Conservation (phyloP, 2,329 filamentous ascomycete genomes). For the Talaromyces funiculosus region DNA sequence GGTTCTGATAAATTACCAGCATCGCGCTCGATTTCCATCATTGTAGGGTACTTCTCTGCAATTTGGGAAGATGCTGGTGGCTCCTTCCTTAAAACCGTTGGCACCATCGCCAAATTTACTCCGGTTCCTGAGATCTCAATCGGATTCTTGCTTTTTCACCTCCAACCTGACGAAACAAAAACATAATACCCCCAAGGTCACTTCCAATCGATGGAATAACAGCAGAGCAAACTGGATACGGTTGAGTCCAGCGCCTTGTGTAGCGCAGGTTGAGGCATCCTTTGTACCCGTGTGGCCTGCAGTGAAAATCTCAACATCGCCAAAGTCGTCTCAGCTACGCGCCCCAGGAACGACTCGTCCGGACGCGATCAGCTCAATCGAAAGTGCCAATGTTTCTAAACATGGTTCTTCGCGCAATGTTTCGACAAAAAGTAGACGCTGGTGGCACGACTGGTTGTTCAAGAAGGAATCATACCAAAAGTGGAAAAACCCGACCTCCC, state of each 20-base stretch:
- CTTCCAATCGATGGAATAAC: conserved; percentile 13
- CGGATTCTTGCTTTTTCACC: conserved; percentile 53
- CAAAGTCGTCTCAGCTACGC: conserved; percentile 4
- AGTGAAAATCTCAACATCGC: conserved; percentile 2
- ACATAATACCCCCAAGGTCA: conserved; percentile 11
- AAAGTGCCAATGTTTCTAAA: conserved; percentile 7
- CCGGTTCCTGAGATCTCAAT: conserved; percentile 67
- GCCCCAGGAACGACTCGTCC: not conserved
- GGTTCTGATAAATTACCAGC: not conserved
- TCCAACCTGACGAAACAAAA: conserved; percentile 25
- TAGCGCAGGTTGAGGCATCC: conserved; percentile 26
- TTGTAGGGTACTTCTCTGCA: conserved; percentile 8
- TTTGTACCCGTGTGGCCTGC: conserved; percentile 21
- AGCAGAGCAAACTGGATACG: conserved; percentile 20
- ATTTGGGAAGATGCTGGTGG: conserved; percentile 31
- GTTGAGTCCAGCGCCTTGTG: conserved; percentile 18
- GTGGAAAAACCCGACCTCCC: conserved; percentile 38
- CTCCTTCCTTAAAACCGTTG: conserved; percentile 29
- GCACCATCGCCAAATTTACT: conserved; percentile 56
- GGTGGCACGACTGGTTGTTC: conserved; percentile 29
- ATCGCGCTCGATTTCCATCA: not conserved
- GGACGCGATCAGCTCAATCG: not conserved
- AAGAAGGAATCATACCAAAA: conserved; percentile 8
- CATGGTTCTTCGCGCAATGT: conserved; percentile 21
- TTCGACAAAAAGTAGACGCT: conserved; percentile 27